These are phyloP conservation scores for Aurinia saxatilis DNA, from an alignment of 345 rosid genomes.

Conservation along the genomic window DNA sequence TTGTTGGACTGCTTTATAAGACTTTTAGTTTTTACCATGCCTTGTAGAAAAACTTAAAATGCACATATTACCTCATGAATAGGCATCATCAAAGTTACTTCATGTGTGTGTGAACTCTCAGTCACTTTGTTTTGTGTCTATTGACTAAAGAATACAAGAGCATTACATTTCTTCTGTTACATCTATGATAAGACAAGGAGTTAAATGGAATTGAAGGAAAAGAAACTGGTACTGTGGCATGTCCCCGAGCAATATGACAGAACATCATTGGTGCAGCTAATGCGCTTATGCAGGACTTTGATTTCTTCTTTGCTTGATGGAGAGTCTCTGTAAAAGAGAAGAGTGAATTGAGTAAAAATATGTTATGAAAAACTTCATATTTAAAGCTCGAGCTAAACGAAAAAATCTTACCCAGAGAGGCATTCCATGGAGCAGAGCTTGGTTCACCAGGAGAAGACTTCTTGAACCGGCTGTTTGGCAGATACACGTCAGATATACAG, in stretches of 20 bases:
- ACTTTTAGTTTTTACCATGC: no score
- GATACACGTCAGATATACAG: slow-evolving; percentile 61
- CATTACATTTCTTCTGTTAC: background rate
- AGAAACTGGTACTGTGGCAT: slow-evolving; percentile 66
- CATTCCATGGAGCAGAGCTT: slow-evolving; percentile 43
- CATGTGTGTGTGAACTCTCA: background rate
- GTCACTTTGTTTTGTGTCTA: background rate
- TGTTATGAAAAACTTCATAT: background rate
- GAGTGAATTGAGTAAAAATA: background rate
- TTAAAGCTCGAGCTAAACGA: background rate
- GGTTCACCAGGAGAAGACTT: slow-evolving; percentile 85
- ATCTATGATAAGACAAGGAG: slow-evolving; percentile 44
- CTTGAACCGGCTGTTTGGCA: slow-evolving; percentile 75
- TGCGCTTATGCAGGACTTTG: slow-evolving; percentile 42
- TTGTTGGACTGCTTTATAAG: background rate
- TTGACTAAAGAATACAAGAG: background rate
- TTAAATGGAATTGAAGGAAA: slow-evolving; percentile 37
- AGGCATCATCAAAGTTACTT: background rate
- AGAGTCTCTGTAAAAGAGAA: slow-evolving; percentile 34
- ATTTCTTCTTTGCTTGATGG: slow-evolving; percentile 53
- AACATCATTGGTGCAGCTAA: slow-evolving; percentile 44
- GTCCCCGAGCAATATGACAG: slow-evolving; percentile 59
- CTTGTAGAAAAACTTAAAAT: no score
- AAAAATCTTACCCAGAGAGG: slow-evolving; percentile 41
- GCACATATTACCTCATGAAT: no score